Conservation (phyloP, 768 basidiomycete genomes). For the Tricholomella constricta region DNA sequence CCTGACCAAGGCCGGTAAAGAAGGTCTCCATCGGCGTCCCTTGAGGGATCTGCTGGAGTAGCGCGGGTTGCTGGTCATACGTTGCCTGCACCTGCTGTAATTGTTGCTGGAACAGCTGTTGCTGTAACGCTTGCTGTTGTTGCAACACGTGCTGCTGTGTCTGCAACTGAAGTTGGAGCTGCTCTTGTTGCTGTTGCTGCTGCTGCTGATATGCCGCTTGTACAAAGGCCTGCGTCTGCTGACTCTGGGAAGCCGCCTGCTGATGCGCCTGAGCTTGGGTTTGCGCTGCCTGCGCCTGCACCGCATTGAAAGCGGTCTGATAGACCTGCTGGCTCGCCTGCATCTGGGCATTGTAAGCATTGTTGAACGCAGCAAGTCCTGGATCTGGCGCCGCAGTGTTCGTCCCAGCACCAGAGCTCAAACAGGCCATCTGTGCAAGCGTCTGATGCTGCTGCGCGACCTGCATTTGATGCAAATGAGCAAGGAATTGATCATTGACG, state of each 20-base stretch:
- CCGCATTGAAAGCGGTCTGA: not conserved
- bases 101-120: constrained; percentile 4
- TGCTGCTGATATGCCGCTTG: constrained; percentile 1
- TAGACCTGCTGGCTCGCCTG: constrained; percentile 1
- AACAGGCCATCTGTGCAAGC: not conserved
- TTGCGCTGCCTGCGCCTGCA: not conserved
- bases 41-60: not conserved
- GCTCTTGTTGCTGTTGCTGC: constrained; percentile 5
- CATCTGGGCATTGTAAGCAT: constrained; percentile 4
- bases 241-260: constrained; percentile 3
- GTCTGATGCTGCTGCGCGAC: constrained; percentile 10
- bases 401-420: not conserved
- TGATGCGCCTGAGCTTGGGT: not conserved
- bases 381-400: not conserved
- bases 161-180: not conserved
- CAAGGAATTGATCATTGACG: constrained; percentile 13
- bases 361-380: not conserved
- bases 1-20: constrained; percentile 3
- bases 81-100: constrained; percentile 3
- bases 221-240: constrained; percentile 1
- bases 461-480: constrained; percentile 13
- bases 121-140: constrained; percentile 1
- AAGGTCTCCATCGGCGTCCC: not conserved
- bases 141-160: not conserved
- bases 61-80: not conserved